Conservation (phyloP, 129 eudicot species). For the Centaurea solstitialis region DNA sequence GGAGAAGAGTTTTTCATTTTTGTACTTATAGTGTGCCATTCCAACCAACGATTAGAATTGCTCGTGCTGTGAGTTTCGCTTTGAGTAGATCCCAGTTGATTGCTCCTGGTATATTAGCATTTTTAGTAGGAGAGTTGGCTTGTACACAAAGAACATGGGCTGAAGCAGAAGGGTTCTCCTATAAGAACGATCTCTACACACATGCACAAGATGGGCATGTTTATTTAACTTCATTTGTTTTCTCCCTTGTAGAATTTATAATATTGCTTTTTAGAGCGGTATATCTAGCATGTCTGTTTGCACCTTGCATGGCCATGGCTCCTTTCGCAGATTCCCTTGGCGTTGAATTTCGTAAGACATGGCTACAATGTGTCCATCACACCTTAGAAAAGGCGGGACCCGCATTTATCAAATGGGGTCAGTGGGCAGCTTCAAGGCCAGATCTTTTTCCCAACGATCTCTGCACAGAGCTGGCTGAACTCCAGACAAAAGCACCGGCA, state of each 20-base stretch:
- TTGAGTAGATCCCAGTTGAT: slow-evolving; percentile 74
- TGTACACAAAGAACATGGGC: slow-evolving; percentile 46
- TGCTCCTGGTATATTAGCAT: slow-evolving; percentile 80
- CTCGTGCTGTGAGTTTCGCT: slow-evolving; percentile 79
- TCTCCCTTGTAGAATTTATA: slow-evolving; percentile 59
- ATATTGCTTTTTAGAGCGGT: slow-evolving; percentile 70
- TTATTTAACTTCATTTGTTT: slow-evolving; percentile 50
- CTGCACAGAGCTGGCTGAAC: slow-evolving; percentile 71
- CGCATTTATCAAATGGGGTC: slow-evolving; percentile 98
- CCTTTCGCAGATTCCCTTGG: slow-evolving; percentile 86
- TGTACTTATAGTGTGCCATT: slow-evolving; percentile 47
- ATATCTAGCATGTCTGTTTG: slow-evolving; percentile 62
- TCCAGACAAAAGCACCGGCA: slow-evolving; percentile 85
- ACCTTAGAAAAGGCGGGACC: slow-evolving; percentile 92
- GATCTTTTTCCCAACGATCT: slow-evolving; percentile 86
- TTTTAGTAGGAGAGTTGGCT: slow-evolving; percentile 61
- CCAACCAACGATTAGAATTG: slow-evolving; percentile 60
- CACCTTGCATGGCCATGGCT: slow-evolving; percentile 90
- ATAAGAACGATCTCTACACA: slow-evolving; percentile 52
- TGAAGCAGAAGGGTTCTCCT: slow-evolving; percentile 59
- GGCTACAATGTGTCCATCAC: slow-evolving; percentile 67
- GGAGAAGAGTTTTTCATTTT: slow-evolving; percentile 58
- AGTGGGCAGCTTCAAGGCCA: slow-evolving; percentile 98
- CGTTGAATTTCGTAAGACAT: slow-evolving; percentile 60
- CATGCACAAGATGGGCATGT: slow-evolving; percentile 81